Evolutionary conservation across 352 stramenopile species (phyloP), one percentile per base, ranked within the genome.

Genomic region (Achlya hypogyna): DNA sequence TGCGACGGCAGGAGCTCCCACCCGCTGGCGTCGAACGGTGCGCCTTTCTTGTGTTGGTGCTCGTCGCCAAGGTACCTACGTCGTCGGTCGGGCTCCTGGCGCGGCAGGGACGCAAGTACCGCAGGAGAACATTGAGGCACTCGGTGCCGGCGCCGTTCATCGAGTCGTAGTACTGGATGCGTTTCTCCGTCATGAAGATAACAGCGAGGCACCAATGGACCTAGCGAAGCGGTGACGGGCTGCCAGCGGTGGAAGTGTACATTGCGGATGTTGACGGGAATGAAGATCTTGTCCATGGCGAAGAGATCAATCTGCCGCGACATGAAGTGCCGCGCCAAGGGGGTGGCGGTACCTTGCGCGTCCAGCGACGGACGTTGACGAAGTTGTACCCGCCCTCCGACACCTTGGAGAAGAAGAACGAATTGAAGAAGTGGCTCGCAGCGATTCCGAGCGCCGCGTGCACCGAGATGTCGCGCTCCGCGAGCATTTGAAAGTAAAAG

Each of bases 81-180:
- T 10, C n/a, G 25, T n/a, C 8, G 6, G 31, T 56, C 2, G 16
- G 16, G 25, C 10, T n/a, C 2, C 49, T 56, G 42, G 18, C 49
- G 31, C 31, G 38, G 25, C 31, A 3, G 49, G 38, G n/a, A 45
- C n/a, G 29, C 28, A 40, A 64, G 4, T 69, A 89, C 83, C 71
- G 76, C 22, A 89, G 58, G 2, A 95, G 64, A 8, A 90, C 74
- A 47, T 92, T 78, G 14, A 95, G 74, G 60, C 84, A 93, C n/a
- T 72, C 68, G 16, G 74, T 62, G n/a, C 86, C 86, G 9, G 74
- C 78, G 27, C 86, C 86, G 22, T 75, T 76, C 86, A 95, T 95
- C 22, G 84, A 93, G 68, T 95, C 86, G 51, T 77, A 95, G 73
- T 95, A 95, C 63, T 95, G 86, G 59, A 95, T 95, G n/a, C 81